Evolutionary conservation across 176 grass and related monocot species (phyloP).

Genomic region (Zoysia japonica): DNA sequence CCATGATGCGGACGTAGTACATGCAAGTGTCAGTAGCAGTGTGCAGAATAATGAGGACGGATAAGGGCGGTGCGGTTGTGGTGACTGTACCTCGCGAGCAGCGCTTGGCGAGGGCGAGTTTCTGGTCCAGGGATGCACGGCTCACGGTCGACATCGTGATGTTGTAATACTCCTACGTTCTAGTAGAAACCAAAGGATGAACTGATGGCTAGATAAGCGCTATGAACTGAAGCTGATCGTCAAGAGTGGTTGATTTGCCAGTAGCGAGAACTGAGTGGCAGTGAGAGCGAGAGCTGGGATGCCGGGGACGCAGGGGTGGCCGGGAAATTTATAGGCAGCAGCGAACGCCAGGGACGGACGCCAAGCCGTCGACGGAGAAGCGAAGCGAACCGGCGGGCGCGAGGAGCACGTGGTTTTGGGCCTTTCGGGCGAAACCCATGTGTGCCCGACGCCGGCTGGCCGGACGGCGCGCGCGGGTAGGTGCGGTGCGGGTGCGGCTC

Average conservation of each 20-base stretch:
- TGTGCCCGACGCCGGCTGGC: too few species aligned
- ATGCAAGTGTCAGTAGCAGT: background rate
- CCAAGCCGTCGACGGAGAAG: background rate
- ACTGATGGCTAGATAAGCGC: background rate
- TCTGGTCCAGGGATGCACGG: slow-evolving; percentile 62
- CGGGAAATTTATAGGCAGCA: slow-evolving; percentile 13
- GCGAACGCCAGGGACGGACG: background rate
- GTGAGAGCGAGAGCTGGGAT: background rate
- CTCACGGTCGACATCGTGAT: slow-evolving; percentile 49
- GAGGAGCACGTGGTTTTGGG: slow-evolving; percentile 8
- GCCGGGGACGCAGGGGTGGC: background rate
- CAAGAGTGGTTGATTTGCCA: background rate
- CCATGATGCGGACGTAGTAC: too few species aligned
- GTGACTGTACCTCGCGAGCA: slow-evolving; percentile 57
- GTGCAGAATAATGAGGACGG: background rate
- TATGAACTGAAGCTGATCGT: background rate
- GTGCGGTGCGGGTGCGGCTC: too few species aligned
- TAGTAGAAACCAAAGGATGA: background rate
- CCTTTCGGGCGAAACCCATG: slow-evolving; percentile 8
- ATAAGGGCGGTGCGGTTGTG: background rate
- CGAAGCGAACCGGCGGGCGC: background rate
- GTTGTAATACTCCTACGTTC: too few species aligned
- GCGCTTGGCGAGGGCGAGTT: slow-evolving; percentile 67
- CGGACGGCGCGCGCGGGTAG: too few species aligned
- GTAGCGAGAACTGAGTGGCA: background rate